Base-by-base conservation (phyloP, 768 basidiomycete genomes). In the Serendipita indica region DNA sequence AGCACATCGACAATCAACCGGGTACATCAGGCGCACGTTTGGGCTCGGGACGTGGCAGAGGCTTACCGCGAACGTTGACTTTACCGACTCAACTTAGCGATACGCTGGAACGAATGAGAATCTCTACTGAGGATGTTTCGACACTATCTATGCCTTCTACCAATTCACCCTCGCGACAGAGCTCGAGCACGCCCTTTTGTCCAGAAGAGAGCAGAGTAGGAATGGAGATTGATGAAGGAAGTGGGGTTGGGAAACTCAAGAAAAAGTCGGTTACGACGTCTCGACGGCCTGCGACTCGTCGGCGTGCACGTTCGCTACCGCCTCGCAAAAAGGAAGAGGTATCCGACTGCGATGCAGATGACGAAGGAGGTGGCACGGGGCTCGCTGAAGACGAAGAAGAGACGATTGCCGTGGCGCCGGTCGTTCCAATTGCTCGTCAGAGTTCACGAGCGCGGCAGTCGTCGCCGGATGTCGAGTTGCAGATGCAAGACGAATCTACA, bases 21-120 rank as follows among this genome's bases (percentile, higher is more conserved):
- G n/a, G n/a, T n/a, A n/a, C n/a, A n/a, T n/a, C n/a, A n/a, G n/a
- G n/a, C n/a, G n/a, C n/a, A n/a, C n/a, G n/a, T n/a, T n/a, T 37
- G 35, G 35, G n/a, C 10, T n/a, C 10, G n/a, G 35, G 35, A n/a
- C 10, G 35, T 10, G 35, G 35, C 10, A 10, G 35, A 10, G 49
- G 49, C n/a, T 22, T 54, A 4, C 49, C 49, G 30, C 20, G 49
- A 33, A 54, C 49, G 22, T 54, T 54, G 49, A 54, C 49, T 27
- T 28, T 54, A 18, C 49, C 49, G 22, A 18, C 49, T 10, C 49
- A 54, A 7, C n/a, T 54, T 18, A 54, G 22, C 22, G 49, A 54
- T 27, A 28, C 49, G 10, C 25, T 54, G 5, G 32, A 25, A 28
- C 22, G n/a, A 28, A 54, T 54, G 49, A 54, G 32, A 30, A 27